These are phyloP conservation scores for Sutorius australiensis DNA, from an alignment of 768 basidiomycete species.

Conservation along the genomic window DNA sequence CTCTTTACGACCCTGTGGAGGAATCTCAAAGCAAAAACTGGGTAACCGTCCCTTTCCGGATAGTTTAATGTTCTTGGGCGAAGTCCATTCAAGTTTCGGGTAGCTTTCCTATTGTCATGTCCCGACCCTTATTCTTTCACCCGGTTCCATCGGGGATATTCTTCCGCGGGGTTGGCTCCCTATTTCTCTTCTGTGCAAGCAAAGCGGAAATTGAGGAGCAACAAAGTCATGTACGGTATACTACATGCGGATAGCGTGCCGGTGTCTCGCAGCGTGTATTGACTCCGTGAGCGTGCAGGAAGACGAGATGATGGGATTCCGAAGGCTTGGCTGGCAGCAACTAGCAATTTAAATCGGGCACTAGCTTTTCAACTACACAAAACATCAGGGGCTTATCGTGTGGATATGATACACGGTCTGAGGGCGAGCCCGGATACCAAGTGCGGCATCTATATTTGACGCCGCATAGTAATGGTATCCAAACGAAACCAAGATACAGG, in stretches of 20 bases:
- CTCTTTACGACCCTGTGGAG: constrained; percentile 58
- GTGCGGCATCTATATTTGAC: neutral
- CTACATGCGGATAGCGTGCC: neutral
- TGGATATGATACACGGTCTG: neutral
- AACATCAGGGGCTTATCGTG: no score
- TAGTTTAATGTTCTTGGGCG: neutral
- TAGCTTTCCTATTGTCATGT: neutral
- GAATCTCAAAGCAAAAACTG: constrained; percentile 61
- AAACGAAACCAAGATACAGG: neutral
- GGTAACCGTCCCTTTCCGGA: constrained; percentile 29
- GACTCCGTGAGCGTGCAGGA: neutral
- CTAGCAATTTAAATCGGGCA: neutral
- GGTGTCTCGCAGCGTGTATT: neutral
- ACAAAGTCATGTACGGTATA: neutral
- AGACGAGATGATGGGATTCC: neutral
- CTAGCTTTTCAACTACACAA: no score
- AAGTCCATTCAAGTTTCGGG: neutral
- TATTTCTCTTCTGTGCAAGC: neutral
- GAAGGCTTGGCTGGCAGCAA: neutral
- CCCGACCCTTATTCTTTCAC: neutral
- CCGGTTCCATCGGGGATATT: neutral
- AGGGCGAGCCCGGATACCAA: neutral
- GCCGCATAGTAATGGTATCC: neutral
- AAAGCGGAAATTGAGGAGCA: constrained; percentile 2
- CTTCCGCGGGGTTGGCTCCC: neutral